These are phyloP conservation scores for Rhododendron simsii DNA, from an alignment of 148 eudicot genomes.

Conservation along the genomic window DNA sequence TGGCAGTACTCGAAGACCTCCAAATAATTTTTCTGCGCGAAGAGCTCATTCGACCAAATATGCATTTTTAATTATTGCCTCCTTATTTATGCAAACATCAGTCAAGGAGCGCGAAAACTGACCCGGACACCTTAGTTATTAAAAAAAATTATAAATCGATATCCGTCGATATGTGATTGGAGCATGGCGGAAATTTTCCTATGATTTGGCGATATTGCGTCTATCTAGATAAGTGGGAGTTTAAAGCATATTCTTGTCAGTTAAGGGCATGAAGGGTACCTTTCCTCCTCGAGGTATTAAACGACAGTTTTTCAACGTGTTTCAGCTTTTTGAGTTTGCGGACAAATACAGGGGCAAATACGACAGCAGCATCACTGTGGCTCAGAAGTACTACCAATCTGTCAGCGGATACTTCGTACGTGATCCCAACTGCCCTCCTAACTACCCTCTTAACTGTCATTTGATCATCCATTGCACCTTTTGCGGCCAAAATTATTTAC, in stretches of 20 bases:
- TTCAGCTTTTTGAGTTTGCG: slow-evolving; percentile 87
- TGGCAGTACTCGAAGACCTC: too few relatives aligned
- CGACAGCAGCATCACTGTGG: slow-evolving; percentile 85
- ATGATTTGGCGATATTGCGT: too few relatives aligned
- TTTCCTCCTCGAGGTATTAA: background rate
- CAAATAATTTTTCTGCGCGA: too few relatives aligned
- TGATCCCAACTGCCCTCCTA: slow-evolving; percentile 4
- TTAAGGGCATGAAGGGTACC: background rate
- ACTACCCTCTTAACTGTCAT: background rate
- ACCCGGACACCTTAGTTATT: too few relatives aligned
- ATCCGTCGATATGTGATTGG: background rate
- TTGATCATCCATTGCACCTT: background rate
- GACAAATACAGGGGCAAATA: slow-evolving; percentile 99
- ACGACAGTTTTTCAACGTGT: background rate
- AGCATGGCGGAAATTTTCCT: background rate
- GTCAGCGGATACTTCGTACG: slow-evolving; percentile 95
- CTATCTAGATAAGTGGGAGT: background rate
- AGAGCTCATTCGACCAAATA: too few relatives aligned
- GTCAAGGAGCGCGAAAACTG: too few relatives aligned
- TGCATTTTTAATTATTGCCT: too few relatives aligned
- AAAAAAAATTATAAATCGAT: background rate
- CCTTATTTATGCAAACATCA: too few relatives aligned
- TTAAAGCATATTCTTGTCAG: background rate
- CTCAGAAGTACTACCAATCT: slow-evolving; percentile 92
- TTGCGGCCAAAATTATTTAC: too few relatives aligned